These are phyloP conservation scores for Funneliformis mosseae DNA, from an alignment of 192 early-diverging fungal species.

Conservation along the genomic window DNA sequence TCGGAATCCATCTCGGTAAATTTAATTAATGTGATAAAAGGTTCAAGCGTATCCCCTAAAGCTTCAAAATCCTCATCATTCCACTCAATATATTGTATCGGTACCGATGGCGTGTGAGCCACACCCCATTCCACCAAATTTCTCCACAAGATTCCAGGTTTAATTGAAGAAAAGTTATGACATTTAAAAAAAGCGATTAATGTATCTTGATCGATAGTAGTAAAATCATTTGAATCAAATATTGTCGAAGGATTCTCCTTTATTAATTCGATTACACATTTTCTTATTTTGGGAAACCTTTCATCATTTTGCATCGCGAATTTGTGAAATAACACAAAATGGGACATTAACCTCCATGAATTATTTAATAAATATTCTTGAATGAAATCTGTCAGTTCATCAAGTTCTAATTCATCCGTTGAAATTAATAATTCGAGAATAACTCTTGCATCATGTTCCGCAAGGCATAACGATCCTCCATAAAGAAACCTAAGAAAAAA, in stretches of 20 bases:
- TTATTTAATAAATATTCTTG: constrained; percentile 14
- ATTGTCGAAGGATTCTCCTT: not conserved
- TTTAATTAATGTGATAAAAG: not conserved
- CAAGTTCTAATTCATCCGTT: not conserved
- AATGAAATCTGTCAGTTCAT: constrained; percentile 11
- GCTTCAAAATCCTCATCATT: not conserved
- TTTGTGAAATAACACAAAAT: not conserved
- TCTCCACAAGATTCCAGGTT: not conserved
- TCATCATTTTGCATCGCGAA: not conserved
- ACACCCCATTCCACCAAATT: constrained; percentile 5
- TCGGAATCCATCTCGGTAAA: not conserved
- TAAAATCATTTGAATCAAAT: constrained; percentile 15
- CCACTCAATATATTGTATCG: not conserved
- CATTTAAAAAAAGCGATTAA: not conserved
- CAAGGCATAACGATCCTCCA: not conserved
- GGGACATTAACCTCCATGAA: not conserved
- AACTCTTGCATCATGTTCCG: not conserved
- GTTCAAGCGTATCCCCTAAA: not conserved
- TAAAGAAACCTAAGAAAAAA: not conserved
- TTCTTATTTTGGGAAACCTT: not conserved
- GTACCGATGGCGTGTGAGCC: not conserved
- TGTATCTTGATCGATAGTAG: not conserved
- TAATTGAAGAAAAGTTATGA: not conserved
- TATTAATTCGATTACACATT: not conserved
- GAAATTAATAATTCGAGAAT: constrained; percentile 4